Evolutionary conservation across 768 basidiomycete species (phyloP), one percentile per base, ranked within the genome.

Genomic region (Mycena chlorophos): DNA sequence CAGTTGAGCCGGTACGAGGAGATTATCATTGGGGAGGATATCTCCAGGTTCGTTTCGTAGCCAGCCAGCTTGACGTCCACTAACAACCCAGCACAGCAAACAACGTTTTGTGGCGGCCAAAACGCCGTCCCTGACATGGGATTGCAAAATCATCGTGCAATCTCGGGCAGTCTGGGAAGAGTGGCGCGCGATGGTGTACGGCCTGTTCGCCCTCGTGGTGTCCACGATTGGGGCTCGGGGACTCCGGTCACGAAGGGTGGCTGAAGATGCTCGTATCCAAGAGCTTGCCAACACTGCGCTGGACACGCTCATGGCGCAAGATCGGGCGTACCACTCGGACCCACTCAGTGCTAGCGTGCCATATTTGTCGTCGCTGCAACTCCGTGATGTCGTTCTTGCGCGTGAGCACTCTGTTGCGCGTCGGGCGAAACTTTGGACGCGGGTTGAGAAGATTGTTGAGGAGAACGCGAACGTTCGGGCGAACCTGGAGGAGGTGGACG

Each of bases 391-490:
- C 51, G 80, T 96, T 38, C 73, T 97, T 28, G 87, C 89, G 64
- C 84, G 89, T 56, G 87, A 93, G 63, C 89, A 88, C 69, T 90
- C 89, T 25, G 80, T 90, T 34, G 65, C 80, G 22, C 76, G 73
- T 28, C 78, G 91, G 55, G 78, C 79, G 55, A 76, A 82, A 45
- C 64, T 97, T 42, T 97, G 94, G 94, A 78, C 84, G 55, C 78
- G 81, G 61, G 94, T 97, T 47, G 91, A 92, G 69, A 81, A 79
- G 51, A 75, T 94, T 48, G 93, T 97, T 3, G 94, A 95, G 71
- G 83, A 86, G 52, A 97, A 97, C 73, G 83, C 91, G 27, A 97
- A 97, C 70, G 90, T 97, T 39, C 82, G 91, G 58, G 86, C 84
- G 27, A 89, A 88, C 68, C 74, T 92, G 50, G 89, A 90, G 70